Conservation (phyloP, 352 stramenopile species). For the Phytopythium delawarense region DNA sequence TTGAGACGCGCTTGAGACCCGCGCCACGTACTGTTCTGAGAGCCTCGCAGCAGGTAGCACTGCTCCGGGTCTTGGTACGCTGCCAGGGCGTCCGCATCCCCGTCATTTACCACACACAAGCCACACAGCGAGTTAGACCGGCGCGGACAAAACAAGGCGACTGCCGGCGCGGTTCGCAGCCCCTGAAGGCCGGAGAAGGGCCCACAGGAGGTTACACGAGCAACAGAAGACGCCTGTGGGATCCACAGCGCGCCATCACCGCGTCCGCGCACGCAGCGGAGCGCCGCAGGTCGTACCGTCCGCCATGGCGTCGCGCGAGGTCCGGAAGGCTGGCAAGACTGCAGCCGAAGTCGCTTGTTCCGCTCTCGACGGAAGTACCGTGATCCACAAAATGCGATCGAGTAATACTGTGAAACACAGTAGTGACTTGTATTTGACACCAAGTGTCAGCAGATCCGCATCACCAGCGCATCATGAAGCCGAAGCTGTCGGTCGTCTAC, state of each 20-base stretch:
- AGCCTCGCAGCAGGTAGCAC: slow-evolving; percentile 57
- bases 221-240: neutral
- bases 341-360: neutral
- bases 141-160: neutral
- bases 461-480: neutral
- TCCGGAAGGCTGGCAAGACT: neutral
- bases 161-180: neutral
- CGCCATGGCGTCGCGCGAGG: neutral
- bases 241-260: no score
- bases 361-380: neutral
- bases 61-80: slow-evolving; percentile 31
- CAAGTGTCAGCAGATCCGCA: neutral
- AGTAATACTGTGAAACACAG: neutral
- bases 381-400: neutral
- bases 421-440: neutral
- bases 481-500: slow-evolving; percentile 22
- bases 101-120: neutral
- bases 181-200: neutral
- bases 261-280: neutral
- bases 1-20: neutral
- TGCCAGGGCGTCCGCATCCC: neutral
- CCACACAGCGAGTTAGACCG: neutral
- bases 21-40: slow-evolving; percentile 44
- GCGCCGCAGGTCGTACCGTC: neutral
- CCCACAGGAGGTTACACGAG: neutral